Evolutionary conservation across 371 early-diverging fungal genomes (phyloP).

Genomic region (Nematocida minor): DNA sequence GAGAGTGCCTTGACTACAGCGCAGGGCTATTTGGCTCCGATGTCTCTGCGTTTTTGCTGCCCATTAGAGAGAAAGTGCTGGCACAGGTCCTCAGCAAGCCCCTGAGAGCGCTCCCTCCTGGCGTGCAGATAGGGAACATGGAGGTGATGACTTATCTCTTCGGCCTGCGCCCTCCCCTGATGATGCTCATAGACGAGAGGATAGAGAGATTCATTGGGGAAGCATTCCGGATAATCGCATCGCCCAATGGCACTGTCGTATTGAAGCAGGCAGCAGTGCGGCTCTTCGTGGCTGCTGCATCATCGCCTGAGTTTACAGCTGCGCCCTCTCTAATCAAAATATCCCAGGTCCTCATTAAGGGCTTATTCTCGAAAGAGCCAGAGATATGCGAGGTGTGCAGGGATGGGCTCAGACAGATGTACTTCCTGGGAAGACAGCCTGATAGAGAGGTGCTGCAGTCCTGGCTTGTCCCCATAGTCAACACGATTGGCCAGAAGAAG

Average conservation of each 20-base stretch:
- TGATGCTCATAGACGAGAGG: slow-evolving; percentile 32
- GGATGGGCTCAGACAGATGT: slow-evolving; percentile 47
- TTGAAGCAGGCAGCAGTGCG: slow-evolving; percentile 11
- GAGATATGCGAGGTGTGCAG: slow-evolving; percentile 38
- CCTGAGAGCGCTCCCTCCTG: slow-evolving; percentile 24
- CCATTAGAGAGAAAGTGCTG: slow-evolving; percentile 40
- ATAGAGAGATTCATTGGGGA: slow-evolving; percentile 50
- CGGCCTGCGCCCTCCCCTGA: slow-evolving; percentile 38
- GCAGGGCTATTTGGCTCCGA: slow-evolving; percentile 45
- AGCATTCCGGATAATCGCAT: slow-evolving; percentile 42
- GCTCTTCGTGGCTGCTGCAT: slow-evolving; percentile 44
- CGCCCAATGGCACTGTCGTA: slow-evolving; percentile 15
- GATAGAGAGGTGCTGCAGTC: slow-evolving; percentile 34
- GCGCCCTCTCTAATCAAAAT: slow-evolving; percentile 19
- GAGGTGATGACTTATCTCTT: slow-evolving; percentile 43
- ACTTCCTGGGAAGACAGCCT: slow-evolving; percentile 48
- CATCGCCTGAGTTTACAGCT: slow-evolving; percentile 28
- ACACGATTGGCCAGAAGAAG: slow-evolving; percentile 42
- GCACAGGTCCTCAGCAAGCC: slow-evolving; percentile 46
- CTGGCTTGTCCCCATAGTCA: slow-evolving; percentile 39
- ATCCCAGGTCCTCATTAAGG: slow-evolving; percentile 49
- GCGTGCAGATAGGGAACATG: slow-evolving; percentile 52
- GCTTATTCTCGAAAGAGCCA: slow-evolving; percentile 35
- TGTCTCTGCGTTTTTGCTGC: slow-evolving; percentile 18
- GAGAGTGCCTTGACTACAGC: slow-evolving; percentile 40